Percentiles rank a stretch among this genome's conserved stretches.
Conservation (phyloP, 1,284 basidiomycete species). For the Rhodotorula glutinis region DNA sequence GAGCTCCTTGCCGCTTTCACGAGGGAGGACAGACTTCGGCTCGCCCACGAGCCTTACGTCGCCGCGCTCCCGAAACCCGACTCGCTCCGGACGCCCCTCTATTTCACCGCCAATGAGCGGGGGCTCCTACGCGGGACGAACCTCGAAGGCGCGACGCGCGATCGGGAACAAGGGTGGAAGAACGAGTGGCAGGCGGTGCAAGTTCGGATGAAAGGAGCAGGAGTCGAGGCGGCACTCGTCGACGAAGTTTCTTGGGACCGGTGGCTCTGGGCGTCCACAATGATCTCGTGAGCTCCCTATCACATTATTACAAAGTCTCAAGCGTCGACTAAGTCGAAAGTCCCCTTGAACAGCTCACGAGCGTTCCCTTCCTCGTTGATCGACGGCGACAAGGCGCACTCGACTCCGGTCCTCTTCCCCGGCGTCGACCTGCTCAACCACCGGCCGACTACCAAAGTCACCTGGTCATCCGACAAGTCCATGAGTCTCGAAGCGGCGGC, state of each 20-base stretch:
- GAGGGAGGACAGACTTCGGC: slow-evolving; percentile 1
- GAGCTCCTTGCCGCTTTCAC: neutral
- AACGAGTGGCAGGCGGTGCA: slow-evolving; percentile 55
- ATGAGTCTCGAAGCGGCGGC: slow-evolving; percentile 44
- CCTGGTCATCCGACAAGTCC: slow-evolving; percentile 61
- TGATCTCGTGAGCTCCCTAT: slow-evolving; percentile 73
- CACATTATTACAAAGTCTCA: no score
- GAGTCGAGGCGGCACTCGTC: slow-evolving; percentile 47
- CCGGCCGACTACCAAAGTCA: slow-evolving; percentile 65
- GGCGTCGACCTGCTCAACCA: slow-evolving; percentile 83
- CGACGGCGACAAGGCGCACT: slow-evolving; percentile 51
- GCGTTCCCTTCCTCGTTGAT: slow-evolving; percentile 81
- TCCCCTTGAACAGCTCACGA: slow-evolving; percentile 77
- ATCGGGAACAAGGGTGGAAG: slow-evolving; percentile 61
- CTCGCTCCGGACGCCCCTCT: slow-evolving; percentile 68
- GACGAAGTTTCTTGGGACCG: slow-evolving; percentile 51
- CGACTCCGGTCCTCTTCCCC: slow-evolving; percentile 75
- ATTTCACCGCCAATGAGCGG: slow-evolving; percentile 64
- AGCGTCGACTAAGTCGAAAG: no score
- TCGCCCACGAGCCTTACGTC: slow-evolving; percentile 59
- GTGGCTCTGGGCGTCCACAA: slow-evolving; percentile 42
- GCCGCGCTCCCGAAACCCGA: slow-evolving; percentile 60
- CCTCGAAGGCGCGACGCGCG: slow-evolving; percentile 65
- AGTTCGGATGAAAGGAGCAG: neutral
- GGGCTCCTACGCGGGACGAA: slow-evolving; percentile 70